Conservation (phyloP, 2,329 filamentous ascomycete genomes). For the Sarocladium strictum region DNA sequence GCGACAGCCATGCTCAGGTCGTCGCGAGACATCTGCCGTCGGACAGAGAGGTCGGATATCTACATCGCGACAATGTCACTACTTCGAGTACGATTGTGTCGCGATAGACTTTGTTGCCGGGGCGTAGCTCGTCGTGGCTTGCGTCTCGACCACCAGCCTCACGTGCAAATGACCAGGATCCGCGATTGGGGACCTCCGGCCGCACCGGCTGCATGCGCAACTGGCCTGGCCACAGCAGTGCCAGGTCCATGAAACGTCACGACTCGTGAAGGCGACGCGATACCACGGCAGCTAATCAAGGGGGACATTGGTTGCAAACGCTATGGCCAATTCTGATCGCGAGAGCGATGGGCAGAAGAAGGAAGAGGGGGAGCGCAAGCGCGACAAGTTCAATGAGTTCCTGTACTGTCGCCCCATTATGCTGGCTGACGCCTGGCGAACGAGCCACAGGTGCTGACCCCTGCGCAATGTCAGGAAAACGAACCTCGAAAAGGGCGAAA, state of each 20-base stretch:
- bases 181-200: not conserved
- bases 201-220: not conserved
- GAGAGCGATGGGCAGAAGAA: not conserved
- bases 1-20: too few species aligned
- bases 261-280: too few species aligned
- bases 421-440: too few species aligned
- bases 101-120: not conserved
- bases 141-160: not conserved
- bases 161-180: not conserved
- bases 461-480: constrained; percentile 19
- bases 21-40: too few species aligned
- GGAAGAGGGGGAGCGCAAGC: constrained; percentile 21
- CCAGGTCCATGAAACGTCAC: too few species aligned
- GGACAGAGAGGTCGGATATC: too few species aligned
- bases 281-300: not conserved
- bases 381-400: constrained; percentile 26
- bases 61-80: too few species aligned
- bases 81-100: too few species aligned
- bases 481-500: constrained; percentile 28
- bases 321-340: not conserved
- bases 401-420: constrained; percentile 17
- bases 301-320: not conserved
- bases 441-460: not conserved
- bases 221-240: too few species aligned
- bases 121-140: too few species aligned